Percentiles rank a stretch among this genome's conserved stretches.
These are phyloP conservation scores for Pseudopediastrum boryanum DNA, from an alignment of 139 green algal genomes.

Conservation along the genomic window DNA sequence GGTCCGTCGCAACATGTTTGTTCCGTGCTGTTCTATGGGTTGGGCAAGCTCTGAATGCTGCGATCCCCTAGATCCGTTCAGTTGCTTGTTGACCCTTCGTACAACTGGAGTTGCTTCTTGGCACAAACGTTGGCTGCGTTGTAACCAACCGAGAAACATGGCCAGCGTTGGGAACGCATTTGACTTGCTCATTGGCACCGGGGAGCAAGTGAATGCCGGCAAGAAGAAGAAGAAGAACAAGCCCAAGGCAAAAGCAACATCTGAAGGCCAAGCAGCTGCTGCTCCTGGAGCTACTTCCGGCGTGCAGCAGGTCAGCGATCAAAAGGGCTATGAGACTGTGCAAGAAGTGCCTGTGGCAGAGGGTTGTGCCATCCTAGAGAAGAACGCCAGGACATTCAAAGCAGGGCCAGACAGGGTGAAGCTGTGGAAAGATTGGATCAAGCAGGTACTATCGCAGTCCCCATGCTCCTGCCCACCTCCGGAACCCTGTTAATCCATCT, in stretches of 20 bases:
- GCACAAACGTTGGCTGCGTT: not conserved
- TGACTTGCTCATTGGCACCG: conserved; percentile 16
- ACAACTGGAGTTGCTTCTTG: no score
- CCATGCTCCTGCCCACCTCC: not conserved
- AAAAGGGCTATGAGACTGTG: not conserved
- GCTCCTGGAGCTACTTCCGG: not conserved
- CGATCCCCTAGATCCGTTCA: no score
- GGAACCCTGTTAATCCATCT: not conserved
- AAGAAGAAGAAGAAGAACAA: conserved; percentile 44
- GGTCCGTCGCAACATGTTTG: no score
- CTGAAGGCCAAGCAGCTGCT: not conserved
- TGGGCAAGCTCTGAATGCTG: no score
- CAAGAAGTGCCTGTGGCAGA: conserved; percentile 12
- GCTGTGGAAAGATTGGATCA: conserved; percentile 52
- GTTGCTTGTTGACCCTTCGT: no score
- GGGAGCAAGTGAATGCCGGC: not conserved
- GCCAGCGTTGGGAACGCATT: conserved; percentile 27
- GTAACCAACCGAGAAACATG: not conserved
- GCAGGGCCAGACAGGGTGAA: conserved; percentile 40
- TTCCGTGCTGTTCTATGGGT: no score
- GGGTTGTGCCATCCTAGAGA: conserved; percentile 18
- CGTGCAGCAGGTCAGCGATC: not conserved
- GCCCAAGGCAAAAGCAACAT: not conserved
- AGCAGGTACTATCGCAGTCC: conserved; percentile 18
- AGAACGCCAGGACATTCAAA: conserved; percentile 28